Base-by-base conservation (phyloP, 2,329 filamentous ascomycete genomes). In the Hypocreales sp. region DNA sequence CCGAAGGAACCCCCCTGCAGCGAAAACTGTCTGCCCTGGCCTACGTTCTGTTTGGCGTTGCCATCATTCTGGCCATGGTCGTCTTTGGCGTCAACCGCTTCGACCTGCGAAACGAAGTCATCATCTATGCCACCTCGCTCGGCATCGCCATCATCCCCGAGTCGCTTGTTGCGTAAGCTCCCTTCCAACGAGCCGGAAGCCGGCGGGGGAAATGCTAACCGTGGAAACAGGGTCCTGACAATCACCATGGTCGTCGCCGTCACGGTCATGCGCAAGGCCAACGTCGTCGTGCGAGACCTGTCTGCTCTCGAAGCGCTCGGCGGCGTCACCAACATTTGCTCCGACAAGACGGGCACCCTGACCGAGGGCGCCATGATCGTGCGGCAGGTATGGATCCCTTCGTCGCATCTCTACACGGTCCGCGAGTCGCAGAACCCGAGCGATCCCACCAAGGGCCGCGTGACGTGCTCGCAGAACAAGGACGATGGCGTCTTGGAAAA, bases 21-120 rank as follows among this genome's bases (percentile, higher is more conserved):
- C 69, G 75, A 36, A 84, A 81, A 51, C 59, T 90, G 27, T 78
- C 77, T 33, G 79, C 79, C 40, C 63, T 90, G 33, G 81, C 81
- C 8, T 76, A 84, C 31, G 56, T 79, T 7, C 67, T 90, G 3
- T 84, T 87, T 44, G 72, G 66, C 25, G 73, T 79, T 33, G 81
- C 67, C n/a, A 47, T 70, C 8, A 42, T 69, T 13, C 52, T 71
- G 16, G 66, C 66, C 16, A 57, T 71, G 30, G 59, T 72, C 23
- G 67, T 72, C 8, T 71, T 72, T 41, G 64, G 55, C 1, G 67
- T 64, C 27, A 70, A 69, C 41, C 56, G 60, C 33, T 70, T 67
- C 40, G 39, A 59, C 24, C 47, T 63, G 27, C 48, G 55, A 22
- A 57, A 59, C 20, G 63, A 70, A 33, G 64, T 69, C 34, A 55